phyloP scores from a whole-genome alignment of 192 early-diverging fungal genomes.

The Obelidium mucronatum region DNA sequence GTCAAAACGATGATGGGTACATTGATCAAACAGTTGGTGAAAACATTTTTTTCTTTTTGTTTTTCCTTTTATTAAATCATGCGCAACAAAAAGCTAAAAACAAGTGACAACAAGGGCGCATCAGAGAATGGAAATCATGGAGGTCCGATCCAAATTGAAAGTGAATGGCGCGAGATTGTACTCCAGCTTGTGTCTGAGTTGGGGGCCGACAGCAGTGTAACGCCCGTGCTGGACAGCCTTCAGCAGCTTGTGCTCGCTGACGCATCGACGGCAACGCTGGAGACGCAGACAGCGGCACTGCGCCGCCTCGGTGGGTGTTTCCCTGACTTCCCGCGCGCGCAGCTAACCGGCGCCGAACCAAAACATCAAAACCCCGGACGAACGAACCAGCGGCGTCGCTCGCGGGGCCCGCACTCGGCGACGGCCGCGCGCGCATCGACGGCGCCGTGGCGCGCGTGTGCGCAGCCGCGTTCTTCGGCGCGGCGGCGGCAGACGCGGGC shows the following conservation, averaged over 20 bases:
- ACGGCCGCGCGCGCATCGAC: no score
- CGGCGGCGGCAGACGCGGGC: neutral
- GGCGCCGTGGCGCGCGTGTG: neutral
- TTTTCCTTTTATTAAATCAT: no score
- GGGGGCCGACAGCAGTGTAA: neutral
- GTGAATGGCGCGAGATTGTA: no score
- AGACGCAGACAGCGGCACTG: neutral
- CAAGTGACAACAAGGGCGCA: no score
- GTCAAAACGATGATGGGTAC: no score
- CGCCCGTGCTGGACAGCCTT: neutral
- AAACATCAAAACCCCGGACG: neutral
- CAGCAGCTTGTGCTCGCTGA: neutral
- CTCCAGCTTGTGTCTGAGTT: no score
- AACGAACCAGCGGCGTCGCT: neutral
- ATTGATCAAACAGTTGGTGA: no score
- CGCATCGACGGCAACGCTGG: neutral
- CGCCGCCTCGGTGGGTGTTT: neutral
- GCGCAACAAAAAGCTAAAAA: no score
- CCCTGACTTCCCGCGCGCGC: neutral
- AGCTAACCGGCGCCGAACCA: neutral
- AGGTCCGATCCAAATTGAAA: neutral
- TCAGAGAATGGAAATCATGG: neutral
- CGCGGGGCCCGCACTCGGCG: neutral
- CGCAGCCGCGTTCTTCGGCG: constrained; percentile 17
- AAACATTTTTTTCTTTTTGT: no score